Evolutionary conservation across 2,329 filamentous ascomycete genomes (phyloP).

Genomic region (Didymellaceae sp.): DNA sequence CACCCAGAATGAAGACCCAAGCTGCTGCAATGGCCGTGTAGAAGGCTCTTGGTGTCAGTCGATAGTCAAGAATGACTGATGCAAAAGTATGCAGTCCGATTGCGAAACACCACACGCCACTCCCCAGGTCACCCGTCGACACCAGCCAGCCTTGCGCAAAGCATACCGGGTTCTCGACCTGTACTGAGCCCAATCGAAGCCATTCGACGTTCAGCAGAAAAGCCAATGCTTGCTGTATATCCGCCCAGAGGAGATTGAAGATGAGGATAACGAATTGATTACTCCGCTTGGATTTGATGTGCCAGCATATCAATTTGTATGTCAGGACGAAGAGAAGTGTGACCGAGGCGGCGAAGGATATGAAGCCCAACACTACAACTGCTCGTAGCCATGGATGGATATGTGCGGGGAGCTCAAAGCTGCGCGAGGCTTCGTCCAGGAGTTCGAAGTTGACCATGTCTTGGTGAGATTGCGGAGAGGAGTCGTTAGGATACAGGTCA

Average conservation of each 20-base stretch:
- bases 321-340: constrained; percentile 54
- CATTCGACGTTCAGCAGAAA: constrained; percentile 70
- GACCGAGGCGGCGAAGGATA: constrained; percentile 56
- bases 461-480: neutral
- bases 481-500: neutral
- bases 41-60: constrained; percentile 59
- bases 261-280: constrained; percentile 75
- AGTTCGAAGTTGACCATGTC: constrained; percentile 30
- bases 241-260: constrained; percentile 72
- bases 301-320: constrained; percentile 54
- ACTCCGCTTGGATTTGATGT: constrained; percentile 43
- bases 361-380: constrained; percentile 54
- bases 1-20: constrained; percentile 67
- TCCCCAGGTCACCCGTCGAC: constrained; percentile 69
- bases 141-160: constrained; percentile 73
- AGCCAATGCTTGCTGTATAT: constrained; percentile 69
- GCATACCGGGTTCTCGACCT: constrained; percentile 63
- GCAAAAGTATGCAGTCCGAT: constrained; percentile 73
- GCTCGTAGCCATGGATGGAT: constrained; percentile 54
- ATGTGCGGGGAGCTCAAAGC: constrained; percentile 43
- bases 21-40: constrained; percentile 56
- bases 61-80: constrained; percentile 64
- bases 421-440: constrained; percentile 36
- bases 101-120: constrained; percentile 69
- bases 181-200: constrained; percentile 61